phyloP scores from a whole-genome alignment of 2,329 filamentous ascomycete species.

The Scytalidium lignicola region DNA sequence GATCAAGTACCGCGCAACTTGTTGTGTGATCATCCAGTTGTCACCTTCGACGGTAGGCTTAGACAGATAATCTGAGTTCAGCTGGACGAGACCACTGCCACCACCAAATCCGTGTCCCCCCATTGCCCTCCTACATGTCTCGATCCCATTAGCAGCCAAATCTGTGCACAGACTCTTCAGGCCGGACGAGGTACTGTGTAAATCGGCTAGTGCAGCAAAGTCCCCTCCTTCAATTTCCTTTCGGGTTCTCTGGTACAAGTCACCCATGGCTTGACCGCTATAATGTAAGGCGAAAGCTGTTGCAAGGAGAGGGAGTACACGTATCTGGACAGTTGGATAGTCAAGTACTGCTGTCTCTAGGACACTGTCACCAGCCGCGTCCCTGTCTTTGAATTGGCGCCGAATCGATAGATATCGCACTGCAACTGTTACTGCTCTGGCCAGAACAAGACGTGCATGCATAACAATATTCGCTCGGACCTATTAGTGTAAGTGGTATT shows the following conservation, averaged over 20 bases:
- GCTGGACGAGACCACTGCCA: slow-evolving; percentile 44
- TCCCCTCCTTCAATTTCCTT: slow-evolving; percentile 43
- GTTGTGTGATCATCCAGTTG: slow-evolving; percentile 54
- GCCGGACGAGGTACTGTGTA: slow-evolving; percentile 49
- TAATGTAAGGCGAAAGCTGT: slow-evolving; percentile 46
- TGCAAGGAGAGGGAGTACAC: slow-evolving; percentile 45
- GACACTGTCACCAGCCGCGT: slow-evolving; percentile 30
- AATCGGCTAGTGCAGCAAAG: slow-evolving; percentile 42
- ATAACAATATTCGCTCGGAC: slow-evolving; percentile 2
- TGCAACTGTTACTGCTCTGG: slow-evolving; percentile 46
- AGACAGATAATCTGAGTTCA: slow-evolving; percentile 45
- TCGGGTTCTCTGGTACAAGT: slow-evolving; percentile 40
- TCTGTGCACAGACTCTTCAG: slow-evolving; percentile 49
- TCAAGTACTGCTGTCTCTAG: slow-evolving; percentile 42
- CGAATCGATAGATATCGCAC: slow-evolving; percentile 44
- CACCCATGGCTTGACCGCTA: slow-evolving; percentile 37
- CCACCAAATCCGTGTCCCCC: slow-evolving; percentile 50
- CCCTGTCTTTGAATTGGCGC: slow-evolving; percentile 44
- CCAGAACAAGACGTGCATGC: slow-evolving; percentile 45
- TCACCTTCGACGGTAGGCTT: slow-evolving; percentile 52
- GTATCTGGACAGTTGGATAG: slow-evolving; percentile 49
- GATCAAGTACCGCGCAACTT: slow-evolving; percentile 44
- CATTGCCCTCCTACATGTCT: slow-evolving; percentile 47
- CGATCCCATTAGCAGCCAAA: slow-evolving; percentile 47
- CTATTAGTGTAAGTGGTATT: neutral